Evolutionary conservation across 176 grass and related monocot genomes (phyloP).

Genomic region (Bothriochloa decipiens): DNA sequence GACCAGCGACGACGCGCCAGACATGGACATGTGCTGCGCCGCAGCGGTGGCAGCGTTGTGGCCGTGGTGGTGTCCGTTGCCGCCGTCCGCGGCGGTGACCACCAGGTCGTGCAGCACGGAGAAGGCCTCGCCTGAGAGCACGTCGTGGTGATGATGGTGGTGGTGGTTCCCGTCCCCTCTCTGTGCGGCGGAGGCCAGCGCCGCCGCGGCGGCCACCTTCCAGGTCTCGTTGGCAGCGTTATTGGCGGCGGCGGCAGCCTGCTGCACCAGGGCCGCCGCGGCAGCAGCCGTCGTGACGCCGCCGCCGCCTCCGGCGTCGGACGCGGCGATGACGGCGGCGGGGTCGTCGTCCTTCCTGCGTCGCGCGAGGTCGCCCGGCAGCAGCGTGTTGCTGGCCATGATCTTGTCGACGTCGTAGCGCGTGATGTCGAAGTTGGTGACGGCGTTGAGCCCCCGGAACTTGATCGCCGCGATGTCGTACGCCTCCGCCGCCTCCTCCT

Average conservation of each 20-base stretch:
- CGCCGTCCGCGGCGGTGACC: not conserved
- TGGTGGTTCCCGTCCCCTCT: not conserved
- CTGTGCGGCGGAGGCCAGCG: not conserved
- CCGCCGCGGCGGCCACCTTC: slow-evolving; percentile 16
- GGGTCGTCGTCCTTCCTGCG: slow-evolving; percentile 52
- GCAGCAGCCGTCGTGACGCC: not conserved
- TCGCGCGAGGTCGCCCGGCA: slow-evolving; percentile 72
- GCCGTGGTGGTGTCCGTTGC: not conserved
- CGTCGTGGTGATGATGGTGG: slow-evolving; percentile 2
- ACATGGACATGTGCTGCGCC: slow-evolving; percentile 38
- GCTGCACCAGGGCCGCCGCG: not conserved
- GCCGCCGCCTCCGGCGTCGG: too few species aligned
- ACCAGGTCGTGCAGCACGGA: slow-evolving; percentile 58
- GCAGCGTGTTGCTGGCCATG: slow-evolving; percentile 95
- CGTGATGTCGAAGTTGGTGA: slow-evolving; percentile 98
- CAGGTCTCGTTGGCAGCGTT: not conserved
- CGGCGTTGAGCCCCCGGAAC: slow-evolving; percentile 89
- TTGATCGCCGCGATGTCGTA: slow-evolving; percentile 98
- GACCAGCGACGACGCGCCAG: slow-evolving; percentile 52
- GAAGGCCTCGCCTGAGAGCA: slow-evolving; percentile 46
- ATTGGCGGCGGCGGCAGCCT: not conserved
- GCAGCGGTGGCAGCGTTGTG: not conserved
- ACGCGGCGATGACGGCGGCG: too few species aligned
- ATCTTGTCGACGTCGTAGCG: slow-evolving; percentile 97
- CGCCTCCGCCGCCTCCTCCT: slow-evolving; percentile 98